Conservation (phyloP, 345 rosid species). For the Aquilaria sinensis region DNA sequence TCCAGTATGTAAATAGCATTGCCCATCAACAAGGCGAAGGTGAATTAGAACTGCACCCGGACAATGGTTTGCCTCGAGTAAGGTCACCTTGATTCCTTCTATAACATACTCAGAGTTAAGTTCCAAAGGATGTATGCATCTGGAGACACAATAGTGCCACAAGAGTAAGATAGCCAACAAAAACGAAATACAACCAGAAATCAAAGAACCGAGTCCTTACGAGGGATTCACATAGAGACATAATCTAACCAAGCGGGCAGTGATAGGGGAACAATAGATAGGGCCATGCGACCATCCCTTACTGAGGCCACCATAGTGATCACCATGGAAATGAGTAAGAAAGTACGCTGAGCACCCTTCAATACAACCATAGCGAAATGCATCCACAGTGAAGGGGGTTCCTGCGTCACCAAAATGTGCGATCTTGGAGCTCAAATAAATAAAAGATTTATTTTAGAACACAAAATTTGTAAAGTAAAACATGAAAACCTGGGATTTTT, state of each 20-base stretch:
- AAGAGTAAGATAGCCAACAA: neutral
- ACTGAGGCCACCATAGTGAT: constrained; percentile 73
- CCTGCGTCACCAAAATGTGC: constrained; percentile 28
- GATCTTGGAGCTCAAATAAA: neutral
- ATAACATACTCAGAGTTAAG: constrained; percentile 40
- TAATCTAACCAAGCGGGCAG: constrained; percentile 54
- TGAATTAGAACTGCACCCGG: constrained; percentile 75
- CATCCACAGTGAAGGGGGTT: constrained; percentile 67
- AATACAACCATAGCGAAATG: constrained; percentile 63
- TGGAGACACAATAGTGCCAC: constrained; percentile 13
- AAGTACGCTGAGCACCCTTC: constrained; percentile 69
- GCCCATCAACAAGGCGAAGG: constrained; percentile 49
- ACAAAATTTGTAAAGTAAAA: neutral
- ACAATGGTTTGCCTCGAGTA: constrained; percentile 77
- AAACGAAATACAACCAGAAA: constrained; percentile 4
- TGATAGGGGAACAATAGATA: constrained; percentile 58
- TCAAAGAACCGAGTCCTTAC: constrained; percentile 25
- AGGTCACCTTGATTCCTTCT: constrained; percentile 49
- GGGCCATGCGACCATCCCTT: constrained; percentile 74
- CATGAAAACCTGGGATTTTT: constrained; percentile 52
- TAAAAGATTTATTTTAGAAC: neutral
- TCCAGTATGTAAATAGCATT: constrained; percentile 69
- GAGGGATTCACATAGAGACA: constrained; percentile 48
- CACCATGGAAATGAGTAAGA: constrained; percentile 72
- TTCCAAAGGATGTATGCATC: constrained; percentile 53